Evolutionary conservation across 139 green algal species (phyloP), one percentile per base, ranked within the genome.

Genomic region (Edaphochlamys debaryana): DNA sequence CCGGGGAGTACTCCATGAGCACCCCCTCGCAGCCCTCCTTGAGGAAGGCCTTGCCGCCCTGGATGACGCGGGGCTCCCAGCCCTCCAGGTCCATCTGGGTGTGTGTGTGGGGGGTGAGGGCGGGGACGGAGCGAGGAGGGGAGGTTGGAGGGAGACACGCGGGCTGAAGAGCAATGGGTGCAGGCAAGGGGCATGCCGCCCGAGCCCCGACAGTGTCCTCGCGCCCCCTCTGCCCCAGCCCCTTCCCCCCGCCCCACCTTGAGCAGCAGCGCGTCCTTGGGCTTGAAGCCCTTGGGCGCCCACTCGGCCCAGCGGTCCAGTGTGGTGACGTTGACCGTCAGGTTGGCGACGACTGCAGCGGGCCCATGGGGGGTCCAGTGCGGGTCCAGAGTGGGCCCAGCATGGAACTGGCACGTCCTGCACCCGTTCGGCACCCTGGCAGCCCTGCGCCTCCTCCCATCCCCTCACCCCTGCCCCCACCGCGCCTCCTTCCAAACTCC

Each of bases 41-140:
- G 38, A 84, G 66, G 66, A 84, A 34, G 25, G 29, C 3, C 29
- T 32, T 0, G 66, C 78, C 78, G 52, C 78, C 78, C 7, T 63
- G 77, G n/a, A 94, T n/a, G 20, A 93, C 91, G 1, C 75, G 23
- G 0, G 91, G 89, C 86, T 97, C 94, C 54, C 89, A 94, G 2
- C 94, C 94, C 81, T 97, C 94, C 22, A 96, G 89, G 70, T 97
- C 94, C 29, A 93, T 78, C 88, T 97, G 75, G 2, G 1, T 22
- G 68, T 60, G 2, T 11, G 40, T 75, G 19, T 40, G 64, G 32
- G 23, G 54, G 54, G 54, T 22, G 23, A n/a, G n/a, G n/a, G 6
- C 54, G 54, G 22, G 54, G 22, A 63, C 13, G 45, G 11, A 13
- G 45, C 11, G 45, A 9, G 45, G 45, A 54, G 45, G 45, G 45